These are phyloP conservation scores for Calvatia gigantea DNA, from an alignment of 768 basidiomycete species.

Conservation along the genomic window DNA sequence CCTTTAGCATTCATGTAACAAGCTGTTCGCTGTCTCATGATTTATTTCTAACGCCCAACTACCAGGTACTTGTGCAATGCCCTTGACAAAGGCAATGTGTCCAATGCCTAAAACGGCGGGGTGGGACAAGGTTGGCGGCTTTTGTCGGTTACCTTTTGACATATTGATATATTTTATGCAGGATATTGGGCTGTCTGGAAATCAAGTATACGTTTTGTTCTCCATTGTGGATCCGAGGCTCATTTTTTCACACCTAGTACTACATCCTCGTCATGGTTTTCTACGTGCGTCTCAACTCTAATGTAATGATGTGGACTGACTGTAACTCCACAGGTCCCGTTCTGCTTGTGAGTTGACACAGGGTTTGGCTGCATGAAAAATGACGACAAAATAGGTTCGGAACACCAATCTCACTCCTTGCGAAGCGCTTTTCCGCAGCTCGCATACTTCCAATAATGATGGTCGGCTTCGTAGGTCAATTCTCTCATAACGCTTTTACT, in stretches of 20 bases:
- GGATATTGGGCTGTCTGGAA: conserved; percentile 41
- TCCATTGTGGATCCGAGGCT: neutral
- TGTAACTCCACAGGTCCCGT: conserved; percentile 32
- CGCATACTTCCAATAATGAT: conserved; percentile 46
- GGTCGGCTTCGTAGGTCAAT: conserved; percentile 41
- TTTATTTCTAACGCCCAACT: neutral
- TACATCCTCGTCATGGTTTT: conserved; percentile 47
- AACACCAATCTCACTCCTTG: conserved; percentile 46
- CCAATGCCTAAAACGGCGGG: conserved; percentile 51
- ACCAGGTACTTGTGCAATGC: conserved; percentile 47
- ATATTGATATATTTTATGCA: conserved; percentile 12
- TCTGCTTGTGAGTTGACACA: conserved; percentile 35
- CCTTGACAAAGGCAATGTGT: conserved; percentile 46
- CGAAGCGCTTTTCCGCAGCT: conserved; percentile 44
- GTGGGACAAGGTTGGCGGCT: conserved; percentile 38
- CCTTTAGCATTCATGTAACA: conserved; percentile 41
- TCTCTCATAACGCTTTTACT: neutral
- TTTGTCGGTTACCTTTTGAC: too few species aligned
- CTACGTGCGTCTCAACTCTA: conserved; percentile 27
- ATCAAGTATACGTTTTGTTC: conserved; percentile 29
- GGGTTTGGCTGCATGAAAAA: neutral
- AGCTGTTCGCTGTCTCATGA: neutral
- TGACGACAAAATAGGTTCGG: conserved; percentile 31
- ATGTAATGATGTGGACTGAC: neutral
- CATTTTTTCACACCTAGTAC: conserved; percentile 29